A percentile compares a stretch with the other conserved stretches of the same genome.
These are phyloP conservation scores for Lactuca sativa DNA, from an alignment of 129 eudicot species.

Conservation along the genomic window DNA sequence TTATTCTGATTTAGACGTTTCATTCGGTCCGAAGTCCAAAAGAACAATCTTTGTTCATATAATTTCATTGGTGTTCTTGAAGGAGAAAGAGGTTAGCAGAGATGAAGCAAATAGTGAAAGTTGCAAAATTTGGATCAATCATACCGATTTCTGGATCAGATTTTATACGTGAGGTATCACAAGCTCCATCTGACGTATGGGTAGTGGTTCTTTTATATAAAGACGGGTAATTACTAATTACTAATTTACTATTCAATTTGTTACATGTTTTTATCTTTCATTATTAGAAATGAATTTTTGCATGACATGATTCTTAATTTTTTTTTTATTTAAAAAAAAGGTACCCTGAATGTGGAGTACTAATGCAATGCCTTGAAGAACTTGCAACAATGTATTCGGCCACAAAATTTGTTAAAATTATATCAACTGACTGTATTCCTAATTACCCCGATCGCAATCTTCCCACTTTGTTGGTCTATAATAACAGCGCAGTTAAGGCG, in stretches of 20 bases:
- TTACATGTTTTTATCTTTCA: background rate
- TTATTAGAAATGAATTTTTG: slow-evolving; percentile 4
- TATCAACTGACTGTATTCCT: slow-evolving; percentile 95
- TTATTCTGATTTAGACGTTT: background rate
- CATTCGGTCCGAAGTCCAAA: too few species aligned
- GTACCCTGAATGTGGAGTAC: slow-evolving; percentile 69
- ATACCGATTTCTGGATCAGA: slow-evolving; percentile 88
- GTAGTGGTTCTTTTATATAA: slow-evolving; percentile 79
- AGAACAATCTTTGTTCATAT: too few species aligned
- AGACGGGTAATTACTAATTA: slow-evolving; percentile 60
- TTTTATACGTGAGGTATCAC: slow-evolving; percentile 92
- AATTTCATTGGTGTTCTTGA: slow-evolving; percentile 7
- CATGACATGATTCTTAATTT: too few species aligned
- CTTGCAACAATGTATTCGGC: slow-evolving; percentile 78
- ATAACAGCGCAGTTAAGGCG: slow-evolving; percentile 84
- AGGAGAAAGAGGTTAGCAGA: slow-evolving; percentile 95
- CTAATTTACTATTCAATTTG: background rate
- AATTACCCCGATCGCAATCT: slow-evolving; percentile 90
- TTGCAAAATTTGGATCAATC: slow-evolving; percentile 82
- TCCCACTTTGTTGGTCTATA: slow-evolving; percentile 85
- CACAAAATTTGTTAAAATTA: slow-evolving; percentile 85
- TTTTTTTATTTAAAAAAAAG: slow-evolving; percentile 32
- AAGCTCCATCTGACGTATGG: slow-evolving; percentile 89
- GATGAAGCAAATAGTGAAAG: slow-evolving; percentile 70
- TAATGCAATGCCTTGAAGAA: slow-evolving; percentile 77